Percentiles rank a stretch among this genome's conserved stretches.
Evolutionary conservation across 192 early-diverging fungal genomes (phyloP).

Genomic region (Coemansia sp.): DNA sequence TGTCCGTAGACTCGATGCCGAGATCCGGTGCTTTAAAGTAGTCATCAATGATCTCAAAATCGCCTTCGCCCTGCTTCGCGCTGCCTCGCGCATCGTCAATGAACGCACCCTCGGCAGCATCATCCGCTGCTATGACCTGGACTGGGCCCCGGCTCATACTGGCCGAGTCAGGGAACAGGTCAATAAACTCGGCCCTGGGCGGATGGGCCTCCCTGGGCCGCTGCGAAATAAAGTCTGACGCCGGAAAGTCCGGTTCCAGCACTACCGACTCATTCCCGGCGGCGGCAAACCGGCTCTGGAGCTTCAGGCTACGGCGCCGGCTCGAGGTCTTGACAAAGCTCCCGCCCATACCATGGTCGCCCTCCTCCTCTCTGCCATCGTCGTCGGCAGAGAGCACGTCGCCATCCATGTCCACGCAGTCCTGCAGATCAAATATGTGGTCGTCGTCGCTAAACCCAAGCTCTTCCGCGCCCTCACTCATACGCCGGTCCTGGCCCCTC

Average conservation of each 20-base stretch:
- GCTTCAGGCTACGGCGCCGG: background rate
- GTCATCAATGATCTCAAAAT: conserved; percentile 38
- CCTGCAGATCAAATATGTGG: conserved; percentile 26
- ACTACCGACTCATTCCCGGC: conserved; percentile 21
- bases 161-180: background rate
- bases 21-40: conserved; percentile 34
- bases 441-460: conserved; percentile 17
- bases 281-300: conserved; percentile 27
- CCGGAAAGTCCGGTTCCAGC: conserved; percentile 28
- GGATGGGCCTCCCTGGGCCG: background rate
- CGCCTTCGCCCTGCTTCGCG: background rate
- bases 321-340: background rate
- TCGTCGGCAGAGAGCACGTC: conserved; percentile 18
- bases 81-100: background rate
- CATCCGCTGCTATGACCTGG: conserved; percentile 6
- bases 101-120: background rate
- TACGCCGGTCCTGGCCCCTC: conserved; percentile 8
- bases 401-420: conserved; percentile 35
- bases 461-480: conserved; percentile 7
- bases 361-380: conserved; percentile 10
- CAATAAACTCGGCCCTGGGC: conserved; percentile 9
- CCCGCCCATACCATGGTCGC: conserved; percentile 1
- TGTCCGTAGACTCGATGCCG: conserved; percentile 10
- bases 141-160: conserved; percentile 4
- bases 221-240: conserved; percentile 11